These are phyloP conservation scores for Exsudoporus frostii DNA, from an alignment of 768 basidiomycete genomes.

Conservation along the genomic window DNA sequence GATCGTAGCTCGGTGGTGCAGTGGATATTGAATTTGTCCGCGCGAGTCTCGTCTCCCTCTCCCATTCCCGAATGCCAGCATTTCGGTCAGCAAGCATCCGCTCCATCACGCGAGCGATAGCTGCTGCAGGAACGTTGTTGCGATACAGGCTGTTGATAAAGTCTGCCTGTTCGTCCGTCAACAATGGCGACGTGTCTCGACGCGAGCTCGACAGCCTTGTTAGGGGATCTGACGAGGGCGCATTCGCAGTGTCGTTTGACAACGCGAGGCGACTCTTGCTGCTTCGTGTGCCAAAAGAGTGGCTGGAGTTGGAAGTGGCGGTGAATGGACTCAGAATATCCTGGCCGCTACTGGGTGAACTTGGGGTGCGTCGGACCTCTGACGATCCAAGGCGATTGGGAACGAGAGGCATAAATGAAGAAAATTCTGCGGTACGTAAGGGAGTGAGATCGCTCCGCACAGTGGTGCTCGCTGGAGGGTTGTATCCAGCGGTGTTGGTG, in stretches of 20 bases:
- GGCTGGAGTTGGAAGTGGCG: neutral
- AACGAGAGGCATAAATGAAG: neutral
- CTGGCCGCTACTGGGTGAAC: neutral
- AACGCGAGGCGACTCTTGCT: conserved; percentile 1
- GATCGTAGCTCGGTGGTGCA: conserved; percentile 15
- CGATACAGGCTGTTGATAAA: conserved; percentile 22
- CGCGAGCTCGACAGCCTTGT: neutral
- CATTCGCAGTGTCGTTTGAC: conserved; percentile 1
- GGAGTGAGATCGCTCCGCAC: neutral
- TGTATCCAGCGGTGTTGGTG: no score
- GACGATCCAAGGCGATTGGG: conserved; percentile 9
- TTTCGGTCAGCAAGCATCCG: conserved; percentile 23
- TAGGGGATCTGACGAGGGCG: neutral
- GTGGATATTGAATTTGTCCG: conserved; percentile 15
- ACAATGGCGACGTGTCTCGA: conserved; percentile 6
- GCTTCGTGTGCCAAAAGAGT: neutral
- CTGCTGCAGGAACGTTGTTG: conserved; percentile 21
- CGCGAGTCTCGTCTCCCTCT: conserved; percentile 18
- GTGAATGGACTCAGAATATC: conserved; percentile 8
- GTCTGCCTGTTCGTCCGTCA: conserved; percentile 27
- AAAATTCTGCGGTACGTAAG: neutral
- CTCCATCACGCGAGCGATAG: conserved; percentile 23
- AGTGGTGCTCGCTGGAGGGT: neutral
- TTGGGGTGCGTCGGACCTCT: neutral
- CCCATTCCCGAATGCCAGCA: conserved; percentile 19